Percentiles rank a stretch among this genome's conserved stretches.
Conservation (phyloP, 805 yeast species). For the Schwanniomyces pseudopolymorphus region DNA sequence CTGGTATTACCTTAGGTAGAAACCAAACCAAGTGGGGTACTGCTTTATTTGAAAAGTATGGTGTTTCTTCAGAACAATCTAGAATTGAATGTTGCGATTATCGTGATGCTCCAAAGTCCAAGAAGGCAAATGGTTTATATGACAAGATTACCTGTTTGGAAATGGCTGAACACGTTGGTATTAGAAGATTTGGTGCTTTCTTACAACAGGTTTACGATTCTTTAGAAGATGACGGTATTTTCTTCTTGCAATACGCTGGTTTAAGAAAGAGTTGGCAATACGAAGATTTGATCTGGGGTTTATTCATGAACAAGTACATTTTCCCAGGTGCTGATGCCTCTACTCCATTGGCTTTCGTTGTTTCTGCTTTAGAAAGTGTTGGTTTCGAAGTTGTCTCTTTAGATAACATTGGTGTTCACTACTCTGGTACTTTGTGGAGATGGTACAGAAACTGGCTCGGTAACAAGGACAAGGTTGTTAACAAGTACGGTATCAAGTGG, state of each 20-base stretch:
- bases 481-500: slow-evolving; percentile 87
- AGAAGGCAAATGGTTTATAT: slow-evolving; percentile 49
- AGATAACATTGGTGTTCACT: slow-evolving; percentile 90
- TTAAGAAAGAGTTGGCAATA: slow-evolving; percentile 91
- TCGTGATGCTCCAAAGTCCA: slow-evolving; percentile 81
- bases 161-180: slow-evolving; percentile 97
- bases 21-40: slow-evolving; percentile 93
- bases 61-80: slow-evolving; percentile 67
- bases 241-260: slow-evolving; percentile 87
- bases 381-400: slow-evolving; percentile 83
- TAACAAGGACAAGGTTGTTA: slow-evolving; percentile 70
- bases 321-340: slow-evolving; percentile 98
- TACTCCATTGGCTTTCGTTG: slow-evolving; percentile 85
- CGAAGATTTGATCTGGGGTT: slow-evolving; percentile 91
- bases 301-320: slow-evolving; percentile 92
- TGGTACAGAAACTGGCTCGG: slow-evolving; percentile 95
- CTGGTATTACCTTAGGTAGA: slow-evolving; percentile 87
- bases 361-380: slow-evolving; percentile 71
- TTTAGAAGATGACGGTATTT: slow-evolving; percentile 89
- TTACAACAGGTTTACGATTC: slow-evolving; percentile 78
- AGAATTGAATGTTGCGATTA: slow-evolving; percentile 80
- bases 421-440: slow-evolving; percentile 87
- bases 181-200: slow-evolving; percentile 75
- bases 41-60: slow-evolving; percentile 63
- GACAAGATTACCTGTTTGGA: slow-evolving; percentile 88